These are phyloP conservation scores for Laetiporus sulphureus DNA, from an alignment of 1,284 basidiomycete species.

Conservation along the genomic window DNA sequence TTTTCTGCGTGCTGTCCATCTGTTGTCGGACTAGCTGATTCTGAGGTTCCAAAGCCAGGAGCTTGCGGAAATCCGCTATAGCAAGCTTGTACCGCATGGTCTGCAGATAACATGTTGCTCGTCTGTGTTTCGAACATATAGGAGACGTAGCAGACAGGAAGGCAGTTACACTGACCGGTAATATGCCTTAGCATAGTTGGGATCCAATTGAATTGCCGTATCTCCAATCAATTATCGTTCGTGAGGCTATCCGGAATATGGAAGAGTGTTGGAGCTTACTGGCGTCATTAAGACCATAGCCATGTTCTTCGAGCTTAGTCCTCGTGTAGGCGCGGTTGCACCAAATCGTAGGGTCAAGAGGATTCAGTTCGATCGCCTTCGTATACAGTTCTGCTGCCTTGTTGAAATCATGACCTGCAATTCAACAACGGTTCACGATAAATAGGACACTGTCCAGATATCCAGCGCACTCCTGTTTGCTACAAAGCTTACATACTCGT, in stretches of 20 bases:
- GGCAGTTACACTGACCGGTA: slow-evolving; percentile 52
- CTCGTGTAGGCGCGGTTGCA: slow-evolving; percentile 76
- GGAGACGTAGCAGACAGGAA: slow-evolving; percentile 1
- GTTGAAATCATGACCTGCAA: slow-evolving; percentile 52
- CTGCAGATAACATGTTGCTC: slow-evolving; percentile 89
- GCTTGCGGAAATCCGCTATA: slow-evolving; percentile 82
- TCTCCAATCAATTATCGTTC: slow-evolving; percentile 34
- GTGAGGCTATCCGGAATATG: not conserved
- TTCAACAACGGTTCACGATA: too few relatives aligned
- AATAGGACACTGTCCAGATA: too few relatives aligned
- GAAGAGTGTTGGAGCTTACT: slow-evolving; percentile 32
- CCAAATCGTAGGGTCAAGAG: slow-evolving; percentile 69
- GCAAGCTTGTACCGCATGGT: slow-evolving; percentile 83
- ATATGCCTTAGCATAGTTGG: slow-evolving; percentile 89
- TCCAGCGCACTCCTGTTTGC: too few relatives aligned
- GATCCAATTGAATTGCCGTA: slow-evolving; percentile 85
- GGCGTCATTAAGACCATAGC: slow-evolving; percentile 74
- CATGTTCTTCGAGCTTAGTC: slow-evolving; percentile 78
- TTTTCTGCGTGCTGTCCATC: slow-evolving; percentile 85
- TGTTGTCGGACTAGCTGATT: slow-evolving; percentile 81
- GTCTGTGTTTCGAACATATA: slow-evolving; percentile 37
- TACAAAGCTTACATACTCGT: slow-evolving; percentile 38
- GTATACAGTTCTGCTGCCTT: slow-evolving; percentile 70
- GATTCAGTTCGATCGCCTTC: slow-evolving; percentile 75
- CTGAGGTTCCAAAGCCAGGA: slow-evolving; percentile 81